Percentiles rank a stretch among this genome's conserved stretches.
Evolutionary conservation across 345 rosid species (phyloP).

Genomic region (Moricandia moricandioides): DNA sequence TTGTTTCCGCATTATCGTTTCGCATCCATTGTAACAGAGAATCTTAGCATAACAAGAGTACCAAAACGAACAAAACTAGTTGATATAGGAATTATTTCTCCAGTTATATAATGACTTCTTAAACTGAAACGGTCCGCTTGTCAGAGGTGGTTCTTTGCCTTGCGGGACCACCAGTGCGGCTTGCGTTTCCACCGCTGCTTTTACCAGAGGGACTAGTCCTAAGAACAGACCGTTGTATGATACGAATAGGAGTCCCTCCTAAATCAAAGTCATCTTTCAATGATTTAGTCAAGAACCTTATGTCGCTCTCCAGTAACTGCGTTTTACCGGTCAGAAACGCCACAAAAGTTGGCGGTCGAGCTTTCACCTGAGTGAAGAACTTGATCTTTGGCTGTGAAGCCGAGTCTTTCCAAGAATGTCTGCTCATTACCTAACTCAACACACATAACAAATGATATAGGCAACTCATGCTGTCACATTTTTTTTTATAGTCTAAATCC

Average conservation of each 20-base stretch:
- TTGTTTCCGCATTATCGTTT: neutral
- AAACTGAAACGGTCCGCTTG: slow-evolving; percentile 45
- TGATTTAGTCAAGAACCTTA: slow-evolving; percentile 76
- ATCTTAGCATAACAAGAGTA: neutral
- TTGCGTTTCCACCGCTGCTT: slow-evolving; percentile 19
- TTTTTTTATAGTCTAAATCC: neutral
- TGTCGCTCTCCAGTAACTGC: slow-evolving; percentile 60
- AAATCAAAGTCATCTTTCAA: slow-evolving; percentile 90
- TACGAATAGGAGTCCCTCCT: slow-evolving; percentile 91
- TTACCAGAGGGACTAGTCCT: slow-evolving; percentile 23
- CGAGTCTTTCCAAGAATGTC: slow-evolving; percentile 95
- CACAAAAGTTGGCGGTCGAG: slow-evolving; percentile 93
- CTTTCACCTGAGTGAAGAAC: slow-evolving; percentile 97
- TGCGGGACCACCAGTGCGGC: slow-evolving; percentile 25
- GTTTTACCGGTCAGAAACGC: slow-evolving; percentile 76
- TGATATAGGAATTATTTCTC: neutral
- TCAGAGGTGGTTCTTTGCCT: slow-evolving; percentile 51
- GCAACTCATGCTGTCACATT: neutral
- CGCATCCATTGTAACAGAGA: neutral
- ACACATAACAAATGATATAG: neutral
- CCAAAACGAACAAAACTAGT: neutral
- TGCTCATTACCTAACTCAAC: slow-evolving; percentile 68
- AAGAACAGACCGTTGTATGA: slow-evolving; percentile 61
- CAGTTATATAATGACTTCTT: slow-evolving; percentile 5
- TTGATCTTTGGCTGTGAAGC: slow-evolving; percentile 88